Evolutionary conservation across 1,284 basidiomycete species (phyloP), one percentile per base, ranked within the genome.

Genomic region (Microbotryum saponariae): DNA sequence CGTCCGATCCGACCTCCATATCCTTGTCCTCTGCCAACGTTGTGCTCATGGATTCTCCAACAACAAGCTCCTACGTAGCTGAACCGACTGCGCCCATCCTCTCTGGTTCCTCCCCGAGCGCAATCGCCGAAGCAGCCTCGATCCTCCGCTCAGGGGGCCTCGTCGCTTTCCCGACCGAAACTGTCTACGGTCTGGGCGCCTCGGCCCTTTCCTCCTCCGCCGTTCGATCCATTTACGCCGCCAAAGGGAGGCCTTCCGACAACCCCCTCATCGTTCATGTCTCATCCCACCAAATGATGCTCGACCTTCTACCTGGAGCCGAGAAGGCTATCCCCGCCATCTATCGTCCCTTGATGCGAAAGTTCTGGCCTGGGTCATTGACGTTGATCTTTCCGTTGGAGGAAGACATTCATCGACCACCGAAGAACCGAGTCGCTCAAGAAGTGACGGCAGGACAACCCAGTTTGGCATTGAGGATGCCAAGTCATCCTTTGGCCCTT

Each of bases 221-320:
- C 9, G 82, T 84, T 4, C 74, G 80, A 1, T 81, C 81, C 65
- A 94, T 99, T 70, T 99, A 93, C 76, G 78, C 82, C 12, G 88
- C 89, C 61, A 99, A 99, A 74, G 89, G 91, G 47, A 81, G 96
- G 52, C 96, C 96, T 1, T 79, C 88, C 4, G 96, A 99, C 76
- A 99, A 99, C 75, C 96, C 96, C 0, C 81, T 99, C 58, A 99
- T 99, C 78, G 90, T 97, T 37, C 96, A 99, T 77, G 85, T 99
- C 63, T 91, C 89, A 7, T 91, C 91, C 2, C 77, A 83, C 20
- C 72, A 80, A 52, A 97, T 97, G 93, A 82, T 97, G 21, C 74
- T 76, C 10, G 78, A 82, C 3, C 79, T 94, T 69, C 80, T 97
- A 10, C 88, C 79, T 14, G 74, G 74, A 47, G 27, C 44, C 2